Evolutionary conservation across 2,329 filamentous ascomycete species (phyloP).

Genomic region (Xylaria sp.): DNA sequence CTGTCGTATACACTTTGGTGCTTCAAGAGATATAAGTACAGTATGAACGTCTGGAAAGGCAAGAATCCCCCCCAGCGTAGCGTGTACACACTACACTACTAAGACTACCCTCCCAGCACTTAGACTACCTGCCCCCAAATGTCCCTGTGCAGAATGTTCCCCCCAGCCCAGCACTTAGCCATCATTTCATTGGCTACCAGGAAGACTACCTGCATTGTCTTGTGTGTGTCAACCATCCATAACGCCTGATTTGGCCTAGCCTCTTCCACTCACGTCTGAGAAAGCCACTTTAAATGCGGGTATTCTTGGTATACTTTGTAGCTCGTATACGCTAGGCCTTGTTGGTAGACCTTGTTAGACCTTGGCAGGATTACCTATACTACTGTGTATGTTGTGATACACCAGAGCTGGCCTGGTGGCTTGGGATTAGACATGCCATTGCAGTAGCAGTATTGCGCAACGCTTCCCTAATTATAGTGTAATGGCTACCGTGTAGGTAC

Average conservation of each 20-base stretch:
- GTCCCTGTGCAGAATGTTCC: conserved; percentile 29
- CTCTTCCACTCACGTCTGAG: conserved; percentile 14
- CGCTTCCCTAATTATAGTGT: conserved; percentile 11
- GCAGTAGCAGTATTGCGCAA: not conserved
- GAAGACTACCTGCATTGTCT: conserved; percentile 37
- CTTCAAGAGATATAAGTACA: no score
- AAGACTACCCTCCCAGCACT: not conserved
- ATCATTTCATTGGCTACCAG: conserved; percentile 36
- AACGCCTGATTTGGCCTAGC: conserved; percentile 35
- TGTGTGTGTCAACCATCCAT: conserved; percentile 38
- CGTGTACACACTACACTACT: not conserved
- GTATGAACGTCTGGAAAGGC: no score
- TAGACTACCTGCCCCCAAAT: conserved; percentile 11
- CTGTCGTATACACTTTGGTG: no score
- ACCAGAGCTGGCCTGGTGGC: conserved; percentile 16
- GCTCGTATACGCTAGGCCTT: not conserved
- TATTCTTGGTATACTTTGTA: not conserved
- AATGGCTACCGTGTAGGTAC: not conserved
- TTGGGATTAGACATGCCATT: conserved; percentile 21
- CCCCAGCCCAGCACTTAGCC: conserved; percentile 18
- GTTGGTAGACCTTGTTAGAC: not conserved
- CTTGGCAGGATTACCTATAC: conserved; percentile 6
- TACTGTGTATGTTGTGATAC: conserved; percentile 6
- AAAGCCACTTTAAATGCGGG: conserved; percentile 22
- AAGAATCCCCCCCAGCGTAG: no score